Percentiles rank a stretch among this genome's conserved stretches.
phyloP scores from a whole-genome alignment of 139 green algal species.

The Coelastrella sp. region DNA sequence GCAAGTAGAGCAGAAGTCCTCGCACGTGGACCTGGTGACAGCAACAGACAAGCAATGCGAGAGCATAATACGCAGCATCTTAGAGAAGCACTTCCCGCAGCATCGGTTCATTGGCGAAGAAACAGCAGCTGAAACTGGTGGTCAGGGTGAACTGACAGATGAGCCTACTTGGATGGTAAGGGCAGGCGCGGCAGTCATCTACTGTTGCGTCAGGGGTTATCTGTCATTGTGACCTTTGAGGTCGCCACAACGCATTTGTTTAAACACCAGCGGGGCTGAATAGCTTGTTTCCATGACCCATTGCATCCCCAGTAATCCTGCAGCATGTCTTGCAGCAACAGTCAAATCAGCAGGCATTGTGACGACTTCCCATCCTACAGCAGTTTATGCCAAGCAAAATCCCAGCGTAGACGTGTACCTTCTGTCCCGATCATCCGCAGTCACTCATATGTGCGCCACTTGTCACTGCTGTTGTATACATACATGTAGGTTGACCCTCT shows the following conservation, averaged over 20 bases:
- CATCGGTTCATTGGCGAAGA: conserved; percentile 90
- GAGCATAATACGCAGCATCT: conserved; percentile 59
- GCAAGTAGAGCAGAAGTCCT: conserved; percentile 19
- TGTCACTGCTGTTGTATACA: background rate
- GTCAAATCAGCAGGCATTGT: too few relatives aligned
- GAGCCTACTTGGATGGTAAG: conserved; percentile 94
- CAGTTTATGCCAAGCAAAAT: too few relatives aligned
- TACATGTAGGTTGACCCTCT: conserved; percentile 66
- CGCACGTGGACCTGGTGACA: conserved; percentile 93
- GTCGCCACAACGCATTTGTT: too few relatives aligned
- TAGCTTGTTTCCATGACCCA: too few relatives aligned
- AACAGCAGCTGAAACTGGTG: conserved; percentile 58
- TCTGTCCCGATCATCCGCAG: background rate
- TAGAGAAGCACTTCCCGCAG: conserved; percentile 64
- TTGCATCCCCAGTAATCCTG: too few relatives aligned
- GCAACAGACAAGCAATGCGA: conserved; percentile 96
- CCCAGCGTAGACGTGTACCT: background rate
- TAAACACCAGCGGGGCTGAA: too few relatives aligned
- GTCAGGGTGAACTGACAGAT: conserved; percentile 74
- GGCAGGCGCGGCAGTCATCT: background rate
- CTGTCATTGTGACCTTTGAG: too few relatives aligned
- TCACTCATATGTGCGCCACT: background rate
- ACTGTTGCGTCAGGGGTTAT: background rate
- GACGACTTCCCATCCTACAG: too few relatives aligned
- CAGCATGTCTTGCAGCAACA: too few relatives aligned